Percentiles rank a stretch among this genome's conserved stretches.
Conservation (phyloP, 192 early-diverging fungal genomes). For the Umbelopsis sp. region DNA sequence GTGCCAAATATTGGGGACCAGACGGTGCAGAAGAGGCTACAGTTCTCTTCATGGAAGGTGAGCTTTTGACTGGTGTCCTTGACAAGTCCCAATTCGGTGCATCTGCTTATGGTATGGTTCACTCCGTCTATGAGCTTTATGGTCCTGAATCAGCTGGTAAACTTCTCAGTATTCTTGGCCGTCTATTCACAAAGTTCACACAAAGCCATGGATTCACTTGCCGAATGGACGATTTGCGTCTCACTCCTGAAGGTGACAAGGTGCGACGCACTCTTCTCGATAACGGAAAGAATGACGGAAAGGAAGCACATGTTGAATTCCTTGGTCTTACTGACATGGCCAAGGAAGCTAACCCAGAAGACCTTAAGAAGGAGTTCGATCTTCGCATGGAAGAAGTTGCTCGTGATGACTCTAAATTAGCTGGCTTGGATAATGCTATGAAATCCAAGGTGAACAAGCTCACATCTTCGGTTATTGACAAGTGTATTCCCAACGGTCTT, state of each 20-base stretch:
- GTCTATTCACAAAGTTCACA: slow-evolving; percentile 88
- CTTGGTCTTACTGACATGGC: slow-evolving; percentile 62
- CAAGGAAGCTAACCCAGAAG: slow-evolving; percentile 38
- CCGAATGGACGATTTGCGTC: slow-evolving; percentile 96
- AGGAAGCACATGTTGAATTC: slow-evolving; percentile 72
- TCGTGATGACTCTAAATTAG: slow-evolving; percentile 82
- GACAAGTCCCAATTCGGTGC: slow-evolving; percentile 99
- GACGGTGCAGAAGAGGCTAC: slow-evolving; percentile 78
- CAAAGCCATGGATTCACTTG: slow-evolving; percentile 93
- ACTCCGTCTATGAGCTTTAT: slow-evolving; percentile 96
- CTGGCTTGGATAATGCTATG: slow-evolving; percentile 87
- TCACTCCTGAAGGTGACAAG: slow-evolving; percentile 81
- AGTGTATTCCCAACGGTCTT: slow-evolving; percentile 74
- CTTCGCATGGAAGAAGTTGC: slow-evolving; percentile 83
- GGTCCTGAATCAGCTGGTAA: slow-evolving; percentile 86
- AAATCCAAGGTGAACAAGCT: slow-evolving; percentile 81
- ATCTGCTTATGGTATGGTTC: slow-evolving; percentile 87
- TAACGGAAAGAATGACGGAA: slow-evolving; percentile 62
- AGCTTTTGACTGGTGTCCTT: slow-evolving; percentile 89
- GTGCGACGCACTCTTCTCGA: slow-evolving; percentile 74
- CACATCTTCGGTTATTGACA: slow-evolving; percentile 76
- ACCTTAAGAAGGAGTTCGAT: slow-evolving; percentile 61
- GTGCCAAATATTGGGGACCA: slow-evolving; percentile 82
- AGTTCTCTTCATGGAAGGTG: slow-evolving; percentile 86
- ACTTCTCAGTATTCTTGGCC: slow-evolving; percentile 86